Conservation (phyloP, 495 filamentous ascomycete genomes). For the Clohesyomyces aquaticus region DNA sequence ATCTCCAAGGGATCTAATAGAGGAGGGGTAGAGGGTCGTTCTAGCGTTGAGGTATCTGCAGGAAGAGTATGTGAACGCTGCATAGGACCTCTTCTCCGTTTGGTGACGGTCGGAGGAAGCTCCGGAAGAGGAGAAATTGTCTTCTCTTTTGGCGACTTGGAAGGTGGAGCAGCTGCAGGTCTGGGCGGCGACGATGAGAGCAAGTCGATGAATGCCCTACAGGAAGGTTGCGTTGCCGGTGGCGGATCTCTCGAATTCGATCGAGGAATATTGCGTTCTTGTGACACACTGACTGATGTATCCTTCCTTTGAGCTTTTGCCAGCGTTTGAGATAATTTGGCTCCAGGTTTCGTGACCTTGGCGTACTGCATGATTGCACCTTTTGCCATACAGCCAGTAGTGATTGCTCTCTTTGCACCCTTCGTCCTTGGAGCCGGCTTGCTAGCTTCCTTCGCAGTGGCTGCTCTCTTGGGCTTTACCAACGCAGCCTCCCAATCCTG, state of each 20-base stretch:
- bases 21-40: constrained; percentile 24
- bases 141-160: constrained; percentile 5
- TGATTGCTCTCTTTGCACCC: constrained; percentile 24
- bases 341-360: constrained; percentile 42
- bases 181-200: constrained; percentile 31
- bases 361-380: constrained; percentile 32
- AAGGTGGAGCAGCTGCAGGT: background rate
- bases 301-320: constrained; percentile 9
- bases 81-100: constrained; percentile 19
- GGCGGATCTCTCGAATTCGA: background rate
- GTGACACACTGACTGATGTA: background rate
- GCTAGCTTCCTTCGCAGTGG: constrained; percentile 33
- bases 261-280: background rate
- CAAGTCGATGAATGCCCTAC: constrained; percentile 13
- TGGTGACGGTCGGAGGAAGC: constrained; percentile 27
- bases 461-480: constrained; percentile 54
- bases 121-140: constrained; percentile 15
- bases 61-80: constrained; percentile 35
- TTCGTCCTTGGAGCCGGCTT: constrained; percentile 28
- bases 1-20: constrained; percentile 6
- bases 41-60: background rate
- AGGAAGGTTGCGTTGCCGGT: background rate
- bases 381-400: constrained; percentile 21
- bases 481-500: constrained; percentile 75
- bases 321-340: constrained; percentile 8